Evolutionary conservation across 2,329 filamentous ascomycete species (phyloP), one percentile per base, ranked within the genome.

Genomic region (Hypomyces perniciosus): DNA sequence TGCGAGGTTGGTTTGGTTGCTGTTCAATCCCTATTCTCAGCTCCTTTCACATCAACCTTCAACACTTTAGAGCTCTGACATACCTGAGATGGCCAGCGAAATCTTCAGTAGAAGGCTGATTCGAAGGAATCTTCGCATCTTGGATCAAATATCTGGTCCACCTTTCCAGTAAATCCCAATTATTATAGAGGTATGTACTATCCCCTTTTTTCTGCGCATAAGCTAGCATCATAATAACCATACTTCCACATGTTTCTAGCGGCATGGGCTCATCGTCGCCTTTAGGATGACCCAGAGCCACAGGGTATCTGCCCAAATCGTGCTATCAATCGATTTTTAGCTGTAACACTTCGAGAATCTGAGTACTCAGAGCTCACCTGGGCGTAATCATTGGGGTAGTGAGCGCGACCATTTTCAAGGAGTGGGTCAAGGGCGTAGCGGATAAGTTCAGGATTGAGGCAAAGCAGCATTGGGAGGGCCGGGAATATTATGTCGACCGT

Each of bases 401-500:
- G 75, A 0, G 81, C 81, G 46, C 77, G 77, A 61, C 85, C 82
- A 60, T 86, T 84, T 60, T 86, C 79, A 57, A 80, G 83, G 1
- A 85, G 69, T 2, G 84, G 84, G 38, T 85, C 79, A 4, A 88
- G 68, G 27, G 84, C 60, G 30, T 83, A 73, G 54, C 75, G 77
- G 42, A 85, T 68, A 4, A 83, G 66, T 1, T 76, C 69, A 0
- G 83, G 80, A 65, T 93, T 91, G 2, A 87, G 83, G 64, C 93
- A 95, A 56, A 92, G 77, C 67, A 93, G 84, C 68, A 93, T 85
- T 0, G 89, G 88, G 64, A 87, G 87, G 0, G 88, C 80, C 0
- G 89, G 89, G 71, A 90, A 95, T 58, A 95, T 91, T 56, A 95
- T 88, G 68, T 93, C 88, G 13, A 95, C 88, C 0, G 90, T 95